phyloP scores from a whole-genome alignment of 2,329 filamentous ascomycete species.

The Coleophoma eucalyptorum region DNA sequence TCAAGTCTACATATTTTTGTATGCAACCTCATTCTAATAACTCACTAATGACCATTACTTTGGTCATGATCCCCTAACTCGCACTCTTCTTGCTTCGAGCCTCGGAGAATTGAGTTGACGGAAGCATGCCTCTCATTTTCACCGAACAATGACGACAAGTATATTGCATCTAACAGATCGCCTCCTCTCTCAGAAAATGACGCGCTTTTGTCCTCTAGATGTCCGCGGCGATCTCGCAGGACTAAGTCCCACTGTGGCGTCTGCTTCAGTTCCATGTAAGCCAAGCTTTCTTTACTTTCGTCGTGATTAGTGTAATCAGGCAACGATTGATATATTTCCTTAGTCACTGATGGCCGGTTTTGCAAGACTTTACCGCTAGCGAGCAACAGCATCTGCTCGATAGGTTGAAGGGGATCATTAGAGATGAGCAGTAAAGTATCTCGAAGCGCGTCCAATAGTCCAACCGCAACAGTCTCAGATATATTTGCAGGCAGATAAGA shows the following conservation, averaged over 20 bases:
- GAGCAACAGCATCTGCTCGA: not conserved
- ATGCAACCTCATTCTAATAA: not conserved
- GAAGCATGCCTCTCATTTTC: not conserved
- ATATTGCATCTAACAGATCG: slow-evolving; percentile 1
- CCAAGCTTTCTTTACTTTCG: not conserved
- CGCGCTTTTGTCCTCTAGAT: not conserved
- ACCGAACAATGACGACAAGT: not conserved
- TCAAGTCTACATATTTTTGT: not conserved
- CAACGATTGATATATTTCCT: not conserved
- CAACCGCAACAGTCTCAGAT: not conserved
- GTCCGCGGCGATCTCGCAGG: not conserved
- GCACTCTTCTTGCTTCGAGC: not conserved
- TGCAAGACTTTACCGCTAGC: not conserved
- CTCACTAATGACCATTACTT: not conserved
- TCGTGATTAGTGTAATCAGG: not conserved
- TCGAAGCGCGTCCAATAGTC: not conserved
- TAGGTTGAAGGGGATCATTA: not conserved
- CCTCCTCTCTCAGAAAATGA: slow-evolving; percentile 3
- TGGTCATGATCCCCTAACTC: not conserved
- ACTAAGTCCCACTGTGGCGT: slow-evolving; percentile 1
- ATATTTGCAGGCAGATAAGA: not conserved
- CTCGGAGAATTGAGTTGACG: not conserved
- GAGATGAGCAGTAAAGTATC: slow-evolving; percentile 1
- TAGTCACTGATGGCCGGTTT: not conserved
- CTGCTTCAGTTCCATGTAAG: not conserved